Evolutionary conservation across 495 filamentous ascomycete species (phyloP), one percentile per base, ranked within the genome.

Genomic region (Penicillium bovifimosum): DNA sequence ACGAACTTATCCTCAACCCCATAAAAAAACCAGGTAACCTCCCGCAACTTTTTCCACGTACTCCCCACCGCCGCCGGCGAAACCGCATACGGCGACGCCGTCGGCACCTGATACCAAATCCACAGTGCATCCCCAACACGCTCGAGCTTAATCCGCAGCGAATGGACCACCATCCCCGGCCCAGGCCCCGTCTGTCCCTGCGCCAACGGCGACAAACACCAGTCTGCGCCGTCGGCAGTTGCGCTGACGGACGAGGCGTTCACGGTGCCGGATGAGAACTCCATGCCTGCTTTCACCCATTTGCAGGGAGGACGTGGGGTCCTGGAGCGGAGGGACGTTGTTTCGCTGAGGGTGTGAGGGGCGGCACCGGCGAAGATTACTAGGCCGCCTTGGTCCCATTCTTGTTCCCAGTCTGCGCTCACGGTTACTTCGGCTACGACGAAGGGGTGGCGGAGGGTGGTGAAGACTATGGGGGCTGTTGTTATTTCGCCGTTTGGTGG

Each of bases 321-420:
- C 14, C 42, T 33, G 5, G n/a, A 26, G 53, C 35, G 8, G 42
- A 40, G 13, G 56, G 33, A 2, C 0, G 32, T 34, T 34, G 32
- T 11, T 34, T 34, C 32, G 10, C 65, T 63, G 31, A 64, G 56
- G 1, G 74, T 65, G 51, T 70, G 65, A 0, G 90, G 78, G 20
- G 87, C 76, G 13, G 83, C 84, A 48, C 87, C 87, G 39, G 86
- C 82, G 52, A 90, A 90, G 50, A 89, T 83, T 53, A 88, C 86
- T 59, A 95, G 84, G 10, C 86, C 88, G 34, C 71, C 73, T 66
- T 91, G 79, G 51, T 82, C 79, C 76, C 77, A 81, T 72, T 81
- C 78, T 60, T 79, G 72, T 56, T 80, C 77, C 77, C 77, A 80
- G 61, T 81, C 76, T 9, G 78, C 79, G 48, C 67, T 76, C 39